These are phyloP conservation scores for Berkeleyomyces rouxiae DNA, from an alignment of 2,329 filamentous ascomycete species.

Conservation along the genomic window DNA sequence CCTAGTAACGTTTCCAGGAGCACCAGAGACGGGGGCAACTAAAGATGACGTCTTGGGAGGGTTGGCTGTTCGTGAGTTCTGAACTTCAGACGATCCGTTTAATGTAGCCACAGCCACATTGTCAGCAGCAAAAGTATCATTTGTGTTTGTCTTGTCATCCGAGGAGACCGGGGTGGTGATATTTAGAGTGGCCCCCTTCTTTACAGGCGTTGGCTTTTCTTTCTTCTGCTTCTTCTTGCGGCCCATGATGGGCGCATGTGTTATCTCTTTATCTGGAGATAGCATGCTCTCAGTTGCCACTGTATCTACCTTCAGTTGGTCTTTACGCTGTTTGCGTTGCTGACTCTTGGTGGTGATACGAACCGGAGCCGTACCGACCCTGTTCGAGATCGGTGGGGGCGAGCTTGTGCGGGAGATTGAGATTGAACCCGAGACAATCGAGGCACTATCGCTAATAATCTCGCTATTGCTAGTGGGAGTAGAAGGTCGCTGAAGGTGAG, in stretches of 20 bases:
- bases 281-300: constrained; percentile 34
- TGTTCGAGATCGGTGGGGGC: constrained; percentile 38
- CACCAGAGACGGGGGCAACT: background rate
- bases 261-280: constrained; percentile 33
- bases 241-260: constrained; percentile 54
- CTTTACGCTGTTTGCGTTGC: constrained; percentile 59
- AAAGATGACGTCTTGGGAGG: background rate
- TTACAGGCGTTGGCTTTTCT: constrained; percentile 31
- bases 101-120: background rate
- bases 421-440: constrained; percentile 53
- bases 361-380: constrained; percentile 51
- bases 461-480: constrained; percentile 50
- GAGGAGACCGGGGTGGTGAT: background rate
- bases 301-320: constrained; percentile 44
- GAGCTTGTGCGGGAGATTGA: constrained; percentile 54
- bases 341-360: constrained; percentile 61
- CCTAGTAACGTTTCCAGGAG: background rate
- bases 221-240: constrained; percentile 80
- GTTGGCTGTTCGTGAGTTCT: background rate
- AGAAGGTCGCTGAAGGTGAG: constrained; percentile 39
- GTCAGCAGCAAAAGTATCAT: background rate
- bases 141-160: background rate
- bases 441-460: constrained; percentile 59
- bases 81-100: background rate
- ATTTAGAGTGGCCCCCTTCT: constrained; percentile 14